Conservation (phyloP, 1,284 basidiomycete species). For the Ustanciosporium gigantosporum region DNA sequence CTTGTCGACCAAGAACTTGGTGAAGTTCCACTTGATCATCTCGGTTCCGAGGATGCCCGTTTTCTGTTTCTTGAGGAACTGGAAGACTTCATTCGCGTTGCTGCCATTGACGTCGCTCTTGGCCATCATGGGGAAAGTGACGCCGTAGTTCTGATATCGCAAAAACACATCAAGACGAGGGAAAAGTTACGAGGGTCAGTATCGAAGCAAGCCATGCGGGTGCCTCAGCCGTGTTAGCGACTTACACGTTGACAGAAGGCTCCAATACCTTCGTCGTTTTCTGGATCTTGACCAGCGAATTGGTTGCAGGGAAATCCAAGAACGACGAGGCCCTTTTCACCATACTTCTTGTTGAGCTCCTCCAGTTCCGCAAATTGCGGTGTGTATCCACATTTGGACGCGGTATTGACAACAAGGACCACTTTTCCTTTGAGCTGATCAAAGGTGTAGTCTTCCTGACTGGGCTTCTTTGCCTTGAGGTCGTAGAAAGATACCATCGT, state of each 20-base stretch:
- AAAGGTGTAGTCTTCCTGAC: constrained; percentile 49
- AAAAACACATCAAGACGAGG: background rate
- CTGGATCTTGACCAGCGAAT: constrained; percentile 65
- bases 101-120: constrained; percentile 81
- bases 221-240: background rate
- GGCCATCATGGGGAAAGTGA: constrained; percentile 59
- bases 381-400: constrained; percentile 71
- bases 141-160: constrained; percentile 56
- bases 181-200: background rate
- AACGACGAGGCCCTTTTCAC: constrained; percentile 74
- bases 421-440: constrained; percentile 64
- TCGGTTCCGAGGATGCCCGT: constrained; percentile 73
- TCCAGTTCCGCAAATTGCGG: constrained; percentile 84
- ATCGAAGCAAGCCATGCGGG: background rate
- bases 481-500: constrained; percentile 58
- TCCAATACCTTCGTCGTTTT: constrained; percentile 50
- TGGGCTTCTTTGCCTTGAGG: constrained; percentile 54
- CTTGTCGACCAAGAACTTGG: constrained; percentile 64
- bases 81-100: constrained; percentile 75
- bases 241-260: constrained; percentile 55
- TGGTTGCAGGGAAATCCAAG: constrained; percentile 92
- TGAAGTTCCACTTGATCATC: constrained; percentile 71
- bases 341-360: constrained; percentile 79
- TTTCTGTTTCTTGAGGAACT: constrained; percentile 81
- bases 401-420: constrained; percentile 66